Percentiles rank a stretch among this genome's conserved stretches.
Conservation (phyloP, 352 stramenopile species). For the Phytophthora citricola region DNA sequence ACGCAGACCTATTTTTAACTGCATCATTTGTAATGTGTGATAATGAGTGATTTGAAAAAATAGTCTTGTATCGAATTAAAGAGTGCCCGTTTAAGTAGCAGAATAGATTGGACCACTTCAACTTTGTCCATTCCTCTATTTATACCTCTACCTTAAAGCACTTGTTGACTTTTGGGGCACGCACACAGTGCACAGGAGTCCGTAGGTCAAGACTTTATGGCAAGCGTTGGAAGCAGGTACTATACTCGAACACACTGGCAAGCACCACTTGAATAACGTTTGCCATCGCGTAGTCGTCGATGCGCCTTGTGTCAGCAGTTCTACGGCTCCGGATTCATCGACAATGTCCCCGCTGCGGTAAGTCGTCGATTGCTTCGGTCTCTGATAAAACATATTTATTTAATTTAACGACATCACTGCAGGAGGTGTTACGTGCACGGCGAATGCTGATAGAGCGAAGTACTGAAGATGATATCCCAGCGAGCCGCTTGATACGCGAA, state of each 20-base stretch:
- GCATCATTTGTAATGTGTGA: too few species aligned
- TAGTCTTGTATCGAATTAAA: too few species aligned
- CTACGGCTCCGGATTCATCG: constrained; percentile 54
- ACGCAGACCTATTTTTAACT: too few species aligned
- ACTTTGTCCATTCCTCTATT: too few species aligned
- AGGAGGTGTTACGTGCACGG: constrained; percentile 64
- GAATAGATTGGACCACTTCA: too few species aligned
- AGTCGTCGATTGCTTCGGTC: background rate
- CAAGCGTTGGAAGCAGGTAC: constrained; percentile 21
- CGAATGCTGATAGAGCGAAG: constrained; percentile 62
- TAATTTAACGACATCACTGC: constrained; percentile 3
- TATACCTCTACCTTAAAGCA: too few species aligned
- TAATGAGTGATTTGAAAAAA: too few species aligned
- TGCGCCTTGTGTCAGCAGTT: constrained; percentile 59
- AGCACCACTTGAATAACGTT: background rate
- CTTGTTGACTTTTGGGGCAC: too few species aligned
- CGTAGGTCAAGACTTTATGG: constrained; percentile 7
- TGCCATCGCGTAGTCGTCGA: constrained; percentile 28
- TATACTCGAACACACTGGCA: background rate
- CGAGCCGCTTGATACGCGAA: constrained; percentile 32
- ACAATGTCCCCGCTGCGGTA: constrained; percentile 59
- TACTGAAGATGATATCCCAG: constrained; percentile 16
- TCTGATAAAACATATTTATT: background rate
- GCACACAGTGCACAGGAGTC: background rate
- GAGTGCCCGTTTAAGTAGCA: too few species aligned